Conservation (phyloP, 1,139 yeast genomes). For the Magnusiomyces clavatus region DNA sequence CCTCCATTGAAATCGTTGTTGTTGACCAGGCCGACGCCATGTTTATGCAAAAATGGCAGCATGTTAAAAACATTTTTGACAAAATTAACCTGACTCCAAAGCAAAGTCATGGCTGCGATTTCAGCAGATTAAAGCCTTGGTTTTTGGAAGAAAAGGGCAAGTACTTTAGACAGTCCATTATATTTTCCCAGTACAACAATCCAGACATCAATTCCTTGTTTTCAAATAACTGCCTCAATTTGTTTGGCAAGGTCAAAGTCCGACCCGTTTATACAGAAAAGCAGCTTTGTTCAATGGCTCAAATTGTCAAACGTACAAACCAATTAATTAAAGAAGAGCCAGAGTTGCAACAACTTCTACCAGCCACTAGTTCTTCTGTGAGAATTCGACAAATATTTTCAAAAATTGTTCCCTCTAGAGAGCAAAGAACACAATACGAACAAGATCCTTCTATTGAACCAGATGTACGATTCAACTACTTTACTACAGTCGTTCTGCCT, state of each 20-base stretch:
- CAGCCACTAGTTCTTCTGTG: constrained; percentile 22
- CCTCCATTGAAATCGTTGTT: constrained; percentile 76
- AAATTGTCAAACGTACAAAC: background rate
- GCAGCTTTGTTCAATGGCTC: constrained; percentile 37
- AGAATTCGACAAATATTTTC: constrained; percentile 67
- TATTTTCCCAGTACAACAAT: constrained; percentile 65
- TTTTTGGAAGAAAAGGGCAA: constrained; percentile 77
- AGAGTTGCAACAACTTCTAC: too few species aligned
- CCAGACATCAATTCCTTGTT: constrained; percentile 72
- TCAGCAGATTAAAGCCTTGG: constrained; percentile 89
- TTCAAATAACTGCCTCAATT: constrained; percentile 50
- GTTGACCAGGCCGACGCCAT: constrained; percentile 81
- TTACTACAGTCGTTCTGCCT: constrained; percentile 67
- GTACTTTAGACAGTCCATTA: constrained; percentile 66
- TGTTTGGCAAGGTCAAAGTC: constrained; percentile 54
- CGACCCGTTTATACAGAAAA: constrained; percentile 29
- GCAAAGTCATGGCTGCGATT: constrained; percentile 78
- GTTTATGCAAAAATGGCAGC: constrained; percentile 93
- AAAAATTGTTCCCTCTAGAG: constrained; percentile 24
- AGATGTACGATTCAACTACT: constrained; percentile 70
- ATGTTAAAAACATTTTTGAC: constrained; percentile 57
- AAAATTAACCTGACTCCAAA: constrained; percentile 71
- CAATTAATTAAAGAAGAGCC: too few species aligned
- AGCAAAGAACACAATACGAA: background rate
- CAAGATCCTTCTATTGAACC: constrained; percentile 49